Percentiles rank a stretch among this genome's conserved stretches.
phyloP scores from a whole-genome alignment of 768 basidiomycete species.

The Tricholoma matsutake region DNA sequence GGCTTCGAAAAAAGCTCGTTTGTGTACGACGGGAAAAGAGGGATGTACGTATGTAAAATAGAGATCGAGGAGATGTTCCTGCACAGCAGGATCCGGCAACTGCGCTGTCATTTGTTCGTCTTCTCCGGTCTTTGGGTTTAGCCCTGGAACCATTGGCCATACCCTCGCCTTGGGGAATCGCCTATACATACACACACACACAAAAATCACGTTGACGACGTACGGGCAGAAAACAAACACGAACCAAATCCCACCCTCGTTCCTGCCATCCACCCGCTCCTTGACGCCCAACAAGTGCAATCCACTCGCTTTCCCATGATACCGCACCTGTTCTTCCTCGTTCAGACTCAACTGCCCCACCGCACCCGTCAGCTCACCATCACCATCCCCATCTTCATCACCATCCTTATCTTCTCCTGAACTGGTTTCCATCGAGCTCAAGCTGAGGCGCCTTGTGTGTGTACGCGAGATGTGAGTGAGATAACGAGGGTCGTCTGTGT shows the following conservation, averaged over 20 bases:
- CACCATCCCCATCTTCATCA: background rate
- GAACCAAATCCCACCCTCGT: slow-evolving; percentile 75
- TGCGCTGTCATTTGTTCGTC: slow-evolving; percentile 34
- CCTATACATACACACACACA: slow-evolving; percentile 35
- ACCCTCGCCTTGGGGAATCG: slow-evolving; percentile 87
- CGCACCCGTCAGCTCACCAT: slow-evolving; percentile 54
- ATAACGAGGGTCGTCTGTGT: background rate
- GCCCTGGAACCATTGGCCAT: slow-evolving; percentile 62
- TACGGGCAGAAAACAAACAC: slow-evolving; percentile 19
- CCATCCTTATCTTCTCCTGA: background rate
- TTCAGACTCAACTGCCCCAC: slow-evolving; percentile 86
- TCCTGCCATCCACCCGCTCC: slow-evolving; percentile 59
- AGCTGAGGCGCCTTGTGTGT: background rate
- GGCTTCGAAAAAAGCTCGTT: slow-evolving; percentile 61
- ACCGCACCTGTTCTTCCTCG: slow-evolving; percentile 82
- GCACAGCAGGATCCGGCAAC: slow-evolving; percentile 56
- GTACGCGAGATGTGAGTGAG: background rate
- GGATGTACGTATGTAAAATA: slow-evolving; percentile 86
- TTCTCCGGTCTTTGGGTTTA: slow-evolving; percentile 21
- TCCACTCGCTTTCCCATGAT: slow-evolving; percentile 84
- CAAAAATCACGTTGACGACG: background rate
- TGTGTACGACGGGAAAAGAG: slow-evolving; percentile 73
- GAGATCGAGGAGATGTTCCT: slow-evolving; percentile 67
- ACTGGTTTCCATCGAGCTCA: slow-evolving; percentile 21
- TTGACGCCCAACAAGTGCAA: slow-evolving; percentile 67